These are phyloP conservation scores for Lunularia cruciata DNA, from an alignment of 225 moss, liverwort and hornwort species.

Conservation along the genomic window DNA sequence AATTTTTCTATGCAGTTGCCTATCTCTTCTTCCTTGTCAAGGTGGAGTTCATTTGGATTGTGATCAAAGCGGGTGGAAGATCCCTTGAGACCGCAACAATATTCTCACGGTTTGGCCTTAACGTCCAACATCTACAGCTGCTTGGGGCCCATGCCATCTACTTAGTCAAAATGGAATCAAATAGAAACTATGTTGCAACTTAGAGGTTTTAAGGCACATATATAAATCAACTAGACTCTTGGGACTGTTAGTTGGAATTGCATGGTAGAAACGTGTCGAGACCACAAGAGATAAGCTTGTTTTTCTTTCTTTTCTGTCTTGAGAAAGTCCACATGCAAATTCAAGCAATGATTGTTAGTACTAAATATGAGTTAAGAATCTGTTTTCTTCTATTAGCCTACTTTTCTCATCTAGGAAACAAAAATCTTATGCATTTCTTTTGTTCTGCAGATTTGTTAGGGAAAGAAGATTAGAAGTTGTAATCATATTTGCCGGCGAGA, in stretches of 20 bases:
- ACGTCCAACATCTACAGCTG: constrained; percentile 59
- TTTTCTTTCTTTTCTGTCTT: no score
- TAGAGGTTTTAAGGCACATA: constrained; percentile 79
- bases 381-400: no score
- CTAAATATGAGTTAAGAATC: no score
- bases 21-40: constrained; percentile 67
- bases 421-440: not conserved
- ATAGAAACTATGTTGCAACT: constrained; percentile 68
- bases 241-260: no score
- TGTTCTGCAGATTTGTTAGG: constrained; percentile 58
- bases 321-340: no score
- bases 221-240: no score
- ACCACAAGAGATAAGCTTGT: no score
- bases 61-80: constrained; percentile 72
- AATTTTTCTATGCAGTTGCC: no score
- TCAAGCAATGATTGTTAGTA: no score
- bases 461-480: constrained; percentile 70
- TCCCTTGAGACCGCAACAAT: constrained; percentile 60
- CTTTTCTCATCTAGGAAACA: not conserved
- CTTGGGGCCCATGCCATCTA: constrained; percentile 53
- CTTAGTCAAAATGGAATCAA: constrained; percentile 58
- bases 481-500: constrained; percentile 84
- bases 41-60: constrained; percentile 76
- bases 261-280: no score
- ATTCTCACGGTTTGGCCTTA: constrained; percentile 54